Base-by-base conservation (phyloP, 2,329 filamentous ascomycete species). In the Botrytis fabae region DNA sequence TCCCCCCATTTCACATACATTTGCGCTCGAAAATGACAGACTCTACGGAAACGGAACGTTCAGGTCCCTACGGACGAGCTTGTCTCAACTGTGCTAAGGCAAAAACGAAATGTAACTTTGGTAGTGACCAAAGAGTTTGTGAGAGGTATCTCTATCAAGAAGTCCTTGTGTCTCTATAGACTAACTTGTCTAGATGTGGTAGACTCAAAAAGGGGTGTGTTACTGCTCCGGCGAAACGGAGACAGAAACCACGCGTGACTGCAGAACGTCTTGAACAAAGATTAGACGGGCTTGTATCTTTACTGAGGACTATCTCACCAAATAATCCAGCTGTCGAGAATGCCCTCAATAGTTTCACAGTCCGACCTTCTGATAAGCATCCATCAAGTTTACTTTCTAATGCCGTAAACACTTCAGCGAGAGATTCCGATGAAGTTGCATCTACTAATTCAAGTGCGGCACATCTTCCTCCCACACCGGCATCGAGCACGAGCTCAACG, bases 241-340 rank as follows among this genome's bases (percentile, higher is more conserved):
- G 46, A 44, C 64, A 42, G 65, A 74, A 70, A 70, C 61, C 65
- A 35, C 72, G 69, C 51, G 64, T 48, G 9, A 76, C 73, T 51
- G 72, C 75, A 25, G 74, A 73, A 62, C 72, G 69, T 40, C 73
- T 76, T 32, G 75, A 76, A 63, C 69, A 75, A 73, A 76, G 75
- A 65, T 62, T 76, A 40, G 72, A 76, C 60, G 75, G 74, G 46
- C 48, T 76, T 12, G 73, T 75, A n/a, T 71, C 69, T 40, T 14
- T 71, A 20, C 44, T 71, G 22, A 60, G 48, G 40, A 69, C 54
- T 10, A 69, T 69, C n/a, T 59, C 66, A n/a, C 66, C 66, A 44
- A 69, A 61, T n/a, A 69, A 69, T n/a, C 51, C 54, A 12, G 51
- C n/a, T 20, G 54, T 69, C n/a, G 66, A 69, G n/a, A 69, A 61